Conservation (phyloP, 768 basidiomycete species). For the Leccinum rimulosum region DNA sequence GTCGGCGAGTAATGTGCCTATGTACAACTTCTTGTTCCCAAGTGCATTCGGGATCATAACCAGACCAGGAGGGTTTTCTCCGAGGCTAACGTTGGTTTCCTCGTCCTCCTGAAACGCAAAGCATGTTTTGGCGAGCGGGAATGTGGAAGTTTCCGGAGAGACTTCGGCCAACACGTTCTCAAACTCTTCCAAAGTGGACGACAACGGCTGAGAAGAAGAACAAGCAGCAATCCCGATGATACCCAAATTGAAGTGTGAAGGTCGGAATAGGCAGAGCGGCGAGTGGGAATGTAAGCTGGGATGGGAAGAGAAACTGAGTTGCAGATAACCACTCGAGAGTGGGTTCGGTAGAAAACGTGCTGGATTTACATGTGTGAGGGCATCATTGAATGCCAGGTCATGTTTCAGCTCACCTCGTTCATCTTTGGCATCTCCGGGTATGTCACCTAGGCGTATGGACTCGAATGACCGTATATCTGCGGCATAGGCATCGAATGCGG, state of each 20-base stretch:
- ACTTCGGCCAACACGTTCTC: conserved; percentile 59
- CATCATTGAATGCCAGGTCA: not conserved
- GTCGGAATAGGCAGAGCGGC: conserved; percentile 69
- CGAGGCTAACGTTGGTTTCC: conserved; percentile 50
- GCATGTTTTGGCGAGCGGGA: conserved; percentile 77
- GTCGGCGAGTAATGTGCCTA: conserved; percentile 87
- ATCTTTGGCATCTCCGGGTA: conserved; percentile 75
- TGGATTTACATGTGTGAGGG: conserved; percentile 26
- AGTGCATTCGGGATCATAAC: conserved; percentile 81
- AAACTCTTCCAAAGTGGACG: conserved; percentile 62
- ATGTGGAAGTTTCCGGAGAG: conserved; percentile 64
- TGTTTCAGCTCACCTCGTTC: conserved; percentile 56
- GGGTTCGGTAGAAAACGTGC: conserved; percentile 82
- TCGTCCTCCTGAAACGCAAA: conserved; percentile 79
- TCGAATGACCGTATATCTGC: conserved; percentile 72
- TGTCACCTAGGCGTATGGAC: conserved; percentile 74
- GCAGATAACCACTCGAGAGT: conserved; percentile 75
- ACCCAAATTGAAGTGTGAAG: conserved; percentile 81
- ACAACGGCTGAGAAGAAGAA: conserved; percentile 50
- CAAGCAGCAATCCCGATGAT: conserved; percentile 85
- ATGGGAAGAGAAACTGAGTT: conserved; percentile 75
- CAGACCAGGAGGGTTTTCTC: conserved; percentile 58
- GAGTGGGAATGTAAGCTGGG: conserved; percentile 68
- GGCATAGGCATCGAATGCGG: conserved; percentile 73
- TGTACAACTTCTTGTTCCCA: conserved; percentile 84